Conservation (phyloP, 495 filamentous ascomycete genomes). For the Tuber melanosporum region DNA sequence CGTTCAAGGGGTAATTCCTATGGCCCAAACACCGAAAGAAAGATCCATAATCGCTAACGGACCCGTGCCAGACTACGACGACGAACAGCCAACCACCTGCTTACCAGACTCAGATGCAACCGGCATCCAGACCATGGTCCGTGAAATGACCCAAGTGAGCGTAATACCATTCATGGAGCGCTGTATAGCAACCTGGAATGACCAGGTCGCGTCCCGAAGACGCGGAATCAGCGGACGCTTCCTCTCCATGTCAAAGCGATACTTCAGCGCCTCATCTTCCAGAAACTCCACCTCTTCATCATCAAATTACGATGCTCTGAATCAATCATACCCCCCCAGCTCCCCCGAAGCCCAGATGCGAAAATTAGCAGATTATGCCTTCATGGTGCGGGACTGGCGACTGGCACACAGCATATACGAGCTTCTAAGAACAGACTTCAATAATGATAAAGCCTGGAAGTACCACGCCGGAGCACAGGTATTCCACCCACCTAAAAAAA, state of each 20-base stretch:
- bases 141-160: constrained; percentile 88
- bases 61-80: constrained; percentile 40
- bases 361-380: constrained; percentile 87
- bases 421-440: constrained; percentile 75
- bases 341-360: constrained; percentile 82
- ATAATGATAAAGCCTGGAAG: constrained; percentile 92
- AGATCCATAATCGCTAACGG: constrained; percentile 31
- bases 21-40: background rate
- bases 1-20: constrained; percentile 51
- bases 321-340: constrained; percentile 77
- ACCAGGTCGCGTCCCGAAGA: constrained; percentile 85
- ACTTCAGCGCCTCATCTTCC: constrained; percentile 57
- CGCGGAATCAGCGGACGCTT: constrained; percentile 82
- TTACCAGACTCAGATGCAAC: constrained; percentile 88
- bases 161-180: constrained; percentile 94
- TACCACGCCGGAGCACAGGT: constrained; percentile 72
- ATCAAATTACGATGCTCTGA: constrained; percentile 67
- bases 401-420: constrained; percentile 88
- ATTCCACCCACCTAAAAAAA: background rate
- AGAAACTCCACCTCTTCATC: constrained; percentile 47
- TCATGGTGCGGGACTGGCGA: constrained; percentile 94
- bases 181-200: constrained; percentile 83
- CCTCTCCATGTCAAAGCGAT: constrained; percentile 79
- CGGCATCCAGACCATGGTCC: constrained; percentile 76
- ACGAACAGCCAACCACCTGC: constrained; percentile 57